A percentile compares a stretch with the other conserved stretches of the same genome.
phyloP scores from a whole-genome alignment of 371 early-diverging fungal species.

The Mortierella sp. region DNA sequence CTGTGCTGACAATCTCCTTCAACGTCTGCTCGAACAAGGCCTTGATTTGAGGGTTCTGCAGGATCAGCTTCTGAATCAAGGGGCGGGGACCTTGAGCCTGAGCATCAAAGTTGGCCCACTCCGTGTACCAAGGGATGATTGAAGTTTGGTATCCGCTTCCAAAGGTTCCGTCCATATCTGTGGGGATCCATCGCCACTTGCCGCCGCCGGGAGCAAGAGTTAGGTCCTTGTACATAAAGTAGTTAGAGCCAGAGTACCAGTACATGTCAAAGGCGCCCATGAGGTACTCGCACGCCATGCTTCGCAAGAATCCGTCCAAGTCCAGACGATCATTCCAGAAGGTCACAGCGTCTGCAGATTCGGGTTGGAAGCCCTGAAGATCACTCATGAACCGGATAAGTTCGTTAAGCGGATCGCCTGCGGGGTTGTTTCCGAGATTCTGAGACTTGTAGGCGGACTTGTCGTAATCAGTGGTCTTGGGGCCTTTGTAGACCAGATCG shows the following conservation, averaged over 20 bases:
- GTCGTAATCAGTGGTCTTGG: conserved; percentile 21
- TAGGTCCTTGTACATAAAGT: conserved; percentile 52
- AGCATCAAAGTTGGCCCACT: conserved; percentile 14
- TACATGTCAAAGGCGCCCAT: conserved; percentile 39
- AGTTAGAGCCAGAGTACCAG: conserved; percentile 45
- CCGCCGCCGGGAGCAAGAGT: conserved; percentile 19
- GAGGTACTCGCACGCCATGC: conserved; percentile 49
- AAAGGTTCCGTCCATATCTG: conserved; percentile 39
- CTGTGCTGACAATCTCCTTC: conserved; percentile 65
- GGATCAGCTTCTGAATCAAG: conserved; percentile 44
- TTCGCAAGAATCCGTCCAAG: conserved; percentile 32
- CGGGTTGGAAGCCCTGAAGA: conserved; percentile 35
- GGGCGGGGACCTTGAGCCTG: conserved; percentile 21
- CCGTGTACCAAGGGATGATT: conserved; percentile 17
- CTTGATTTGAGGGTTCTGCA: conserved; percentile 38
- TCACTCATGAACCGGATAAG: conserved; percentile 39
- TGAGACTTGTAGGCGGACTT: conserved; percentile 5
- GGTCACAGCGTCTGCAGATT: conserved; percentile 20
- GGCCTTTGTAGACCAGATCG: conserved; percentile 38
- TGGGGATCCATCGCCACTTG: conserved; percentile 49
- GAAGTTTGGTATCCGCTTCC: conserved; percentile 25
- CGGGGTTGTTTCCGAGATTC: conserved; percentile 20
- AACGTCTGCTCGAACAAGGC: conserved; percentile 60
- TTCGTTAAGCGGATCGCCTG: conserved; percentile 23
- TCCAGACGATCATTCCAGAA: conserved; percentile 43